phyloP scores from a whole-genome alignment of 495 filamentous ascomycete species.

The Daldinia grandis region DNA sequence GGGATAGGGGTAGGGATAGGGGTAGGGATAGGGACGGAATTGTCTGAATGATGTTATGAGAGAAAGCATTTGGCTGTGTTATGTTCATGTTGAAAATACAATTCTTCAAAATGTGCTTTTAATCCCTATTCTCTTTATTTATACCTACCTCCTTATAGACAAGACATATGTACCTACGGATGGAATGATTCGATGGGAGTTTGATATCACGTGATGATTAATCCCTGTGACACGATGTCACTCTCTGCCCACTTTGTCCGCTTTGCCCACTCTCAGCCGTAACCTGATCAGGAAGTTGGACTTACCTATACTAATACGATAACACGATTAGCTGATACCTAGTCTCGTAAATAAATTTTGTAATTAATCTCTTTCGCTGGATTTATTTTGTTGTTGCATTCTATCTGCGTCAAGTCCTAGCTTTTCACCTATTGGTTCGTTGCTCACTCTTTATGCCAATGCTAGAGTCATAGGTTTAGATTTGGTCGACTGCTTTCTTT shows the following conservation, averaged over 20 bases:
- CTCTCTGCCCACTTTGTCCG: background rate
- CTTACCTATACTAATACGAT: background rate
- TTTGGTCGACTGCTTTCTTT: background rate
- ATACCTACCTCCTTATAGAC: too few species aligned
- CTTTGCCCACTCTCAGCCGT: conserved; percentile 1
- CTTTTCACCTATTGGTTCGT: background rate
- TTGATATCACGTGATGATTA: background rate
- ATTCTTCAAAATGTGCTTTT: background rate
- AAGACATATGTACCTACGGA: too few species aligned
- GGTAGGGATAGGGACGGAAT: background rate
- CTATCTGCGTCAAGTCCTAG: background rate
- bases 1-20: too few species aligned
- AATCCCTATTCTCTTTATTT: background rate
- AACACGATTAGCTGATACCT: conserved; percentile 11
- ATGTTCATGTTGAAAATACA: background rate
- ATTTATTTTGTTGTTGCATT: background rate
- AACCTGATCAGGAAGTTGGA: conserved; percentile 33
- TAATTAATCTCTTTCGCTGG: background rate
- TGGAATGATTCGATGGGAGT: background rate
- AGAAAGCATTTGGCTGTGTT: background rate
- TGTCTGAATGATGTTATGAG: background rate
- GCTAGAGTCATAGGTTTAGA: background rate
- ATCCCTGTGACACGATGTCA: background rate
- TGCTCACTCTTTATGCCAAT: background rate
- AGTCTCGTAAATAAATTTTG: background rate